These are phyloP conservation scores for Aureobasidium vineae DNA, from an alignment of 2,329 filamentous ascomycete genomes.

Conservation along the genomic window DNA sequence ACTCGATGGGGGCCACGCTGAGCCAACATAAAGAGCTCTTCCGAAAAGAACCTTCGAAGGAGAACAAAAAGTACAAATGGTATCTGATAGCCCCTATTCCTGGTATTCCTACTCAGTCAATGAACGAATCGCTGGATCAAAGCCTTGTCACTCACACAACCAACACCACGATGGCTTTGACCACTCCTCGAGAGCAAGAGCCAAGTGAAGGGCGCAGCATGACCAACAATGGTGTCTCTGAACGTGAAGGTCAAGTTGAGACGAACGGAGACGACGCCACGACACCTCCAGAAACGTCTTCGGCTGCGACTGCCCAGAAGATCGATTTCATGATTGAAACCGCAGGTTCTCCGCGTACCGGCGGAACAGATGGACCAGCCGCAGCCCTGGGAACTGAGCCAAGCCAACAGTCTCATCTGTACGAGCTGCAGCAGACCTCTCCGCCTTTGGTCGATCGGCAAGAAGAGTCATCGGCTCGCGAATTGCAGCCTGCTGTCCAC, in stretches of 20 bases:
- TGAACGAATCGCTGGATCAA: constrained; percentile 3
- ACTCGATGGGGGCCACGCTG: constrained; percentile 1
- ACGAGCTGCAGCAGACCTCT: background rate
- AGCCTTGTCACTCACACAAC: constrained; percentile 3
- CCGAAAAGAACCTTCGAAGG: constrained; percentile 3
- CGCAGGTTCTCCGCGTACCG: background rate
- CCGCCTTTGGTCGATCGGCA: background rate
- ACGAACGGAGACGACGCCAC: background rate
- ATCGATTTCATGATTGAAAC: background rate
- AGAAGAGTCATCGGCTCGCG: background rate
- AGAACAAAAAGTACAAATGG: constrained; percentile 1
- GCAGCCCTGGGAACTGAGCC: background rate
- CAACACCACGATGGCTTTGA: background rate
- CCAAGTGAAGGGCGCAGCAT: background rate
- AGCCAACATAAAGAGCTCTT: constrained; percentile 3
- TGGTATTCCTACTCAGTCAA: background rate
- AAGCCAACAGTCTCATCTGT: background rate
- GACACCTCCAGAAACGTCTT: background rate
- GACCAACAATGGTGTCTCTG: background rate
- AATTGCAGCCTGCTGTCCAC: background rate
- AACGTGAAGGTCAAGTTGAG: background rate
- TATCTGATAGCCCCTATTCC: background rate
- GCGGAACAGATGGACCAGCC: background rate
- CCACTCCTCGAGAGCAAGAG: background rate
- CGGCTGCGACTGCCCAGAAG: background rate